Base-by-base conservation (phyloP, 306 rosid genomes). In the Psophocarpus tetragonolobus region DNA sequence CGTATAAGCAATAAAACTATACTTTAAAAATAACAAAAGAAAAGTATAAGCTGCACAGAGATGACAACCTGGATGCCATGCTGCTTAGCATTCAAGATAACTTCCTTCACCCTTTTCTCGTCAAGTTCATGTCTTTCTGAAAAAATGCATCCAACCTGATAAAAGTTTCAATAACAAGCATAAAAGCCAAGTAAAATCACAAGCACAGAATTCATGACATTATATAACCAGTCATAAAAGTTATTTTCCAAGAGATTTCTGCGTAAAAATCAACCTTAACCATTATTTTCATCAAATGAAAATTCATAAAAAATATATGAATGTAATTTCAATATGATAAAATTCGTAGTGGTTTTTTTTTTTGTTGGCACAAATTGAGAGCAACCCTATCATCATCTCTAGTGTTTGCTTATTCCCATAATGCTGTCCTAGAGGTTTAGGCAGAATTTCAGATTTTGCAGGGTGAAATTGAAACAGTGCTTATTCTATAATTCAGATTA, bases 141-240 rank as follows among this genome's bases (percentile, higher is more conserved):
- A 63, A 91, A 68, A 73, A 86, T 71, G 81, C 90, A 91, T 77
- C 96, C 98, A n/a, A 91, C 89, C 98, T 91, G 89, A 64, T 33
- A 79, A 75, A 77, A 39, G 27, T 30, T 77, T 65, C 69, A 74
- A 9, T 30, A 33, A 51, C 20, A 23, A 63, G 53, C 15, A 56
- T 45, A 44, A 23, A 77, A 79, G 63, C 74, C 42, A 71, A 21
- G 39, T 26, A 17, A 64, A 57, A 73, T 36, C 17, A 41, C n/a
- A 5, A 24, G 54, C 38, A 76, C 24, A 36, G n/a, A 71, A 61
- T n/a, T 29, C 39, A 24, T 56, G 8, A 21, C 23, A 36, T 26
- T 41, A 20, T 50, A 63, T 67, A 26, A 26, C 54, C 18, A 56
- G 60, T 30, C 13, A 74, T 11, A 45, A 15, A 63, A 67, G 67